Conservation (phyloP, 129 eudicot genomes). For the Apium graveolens region DNA sequence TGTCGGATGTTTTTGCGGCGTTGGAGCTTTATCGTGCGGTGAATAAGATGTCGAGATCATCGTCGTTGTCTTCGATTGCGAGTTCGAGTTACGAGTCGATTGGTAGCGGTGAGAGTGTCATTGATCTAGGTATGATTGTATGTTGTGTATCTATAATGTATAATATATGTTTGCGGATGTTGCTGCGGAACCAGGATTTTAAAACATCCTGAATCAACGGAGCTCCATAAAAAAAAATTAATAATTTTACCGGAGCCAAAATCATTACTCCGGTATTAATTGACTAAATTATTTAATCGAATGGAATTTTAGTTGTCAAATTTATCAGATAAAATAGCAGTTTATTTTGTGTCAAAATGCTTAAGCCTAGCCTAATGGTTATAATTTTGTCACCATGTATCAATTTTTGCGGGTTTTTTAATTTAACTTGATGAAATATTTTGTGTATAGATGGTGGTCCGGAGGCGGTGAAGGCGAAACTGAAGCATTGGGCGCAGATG, state of each 20-base stretch:
- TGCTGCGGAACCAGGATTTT: neutral
- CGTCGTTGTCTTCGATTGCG: constrained; percentile 26
- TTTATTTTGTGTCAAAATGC: too few relatives aligned
- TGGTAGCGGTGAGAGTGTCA: constrained; percentile 13
- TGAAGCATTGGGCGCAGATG: constrained; percentile 11
- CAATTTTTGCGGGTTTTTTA: neutral
- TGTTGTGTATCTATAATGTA: neutral
- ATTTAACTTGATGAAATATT: neutral
- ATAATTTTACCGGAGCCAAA: neutral
- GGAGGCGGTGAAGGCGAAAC: neutral
- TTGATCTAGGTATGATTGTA: constrained; percentile 37
- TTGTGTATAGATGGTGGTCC: neutral
- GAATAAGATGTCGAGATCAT: constrained; percentile 44
- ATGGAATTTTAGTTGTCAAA: too few relatives aligned
- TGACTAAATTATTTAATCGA: too few relatives aligned
- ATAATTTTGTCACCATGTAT: neutral
- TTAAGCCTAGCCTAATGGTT: neutral
- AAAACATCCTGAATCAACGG: neutral
- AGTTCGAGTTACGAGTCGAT: constrained; percentile 26
- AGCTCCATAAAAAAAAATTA: neutral
- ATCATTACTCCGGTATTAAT: too few relatives aligned
- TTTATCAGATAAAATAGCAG: too few relatives aligned
- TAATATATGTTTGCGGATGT: neutral
- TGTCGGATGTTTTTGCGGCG: constrained; percentile 64
- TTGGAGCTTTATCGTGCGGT: constrained; percentile 60